Evolutionary conservation across 768 basidiomycete species (phyloP).

Genomic region (Rossbeevera mucosa): DNA sequence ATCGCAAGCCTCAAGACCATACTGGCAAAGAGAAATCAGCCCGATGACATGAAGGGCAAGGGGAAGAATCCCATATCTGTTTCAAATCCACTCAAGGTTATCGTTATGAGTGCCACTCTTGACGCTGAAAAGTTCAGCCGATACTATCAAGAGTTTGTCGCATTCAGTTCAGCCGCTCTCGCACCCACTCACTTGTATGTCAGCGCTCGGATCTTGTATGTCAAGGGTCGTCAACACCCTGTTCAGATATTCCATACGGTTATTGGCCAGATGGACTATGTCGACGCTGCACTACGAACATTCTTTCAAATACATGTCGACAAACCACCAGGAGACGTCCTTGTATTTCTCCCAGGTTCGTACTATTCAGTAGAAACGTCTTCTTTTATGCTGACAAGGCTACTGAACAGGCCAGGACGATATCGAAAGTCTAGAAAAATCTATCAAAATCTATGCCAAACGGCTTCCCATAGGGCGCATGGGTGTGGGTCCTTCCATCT

Average conservation of each 20-base stretch:
- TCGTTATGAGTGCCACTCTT: slow-evolving; percentile 97
- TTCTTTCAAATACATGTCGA: slow-evolving; percentile 92
- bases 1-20: slow-evolving; percentile 87
- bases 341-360: slow-evolving; percentile 87
- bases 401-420: slow-evolving; percentile 78
- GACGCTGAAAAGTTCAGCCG: slow-evolving; percentile 92
- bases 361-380: background rate
- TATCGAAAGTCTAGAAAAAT: slow-evolving; percentile 81
- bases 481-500: slow-evolving; percentile 37
- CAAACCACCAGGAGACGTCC: slow-evolving; percentile 77
- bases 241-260: slow-evolving; percentile 81
- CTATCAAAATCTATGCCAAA: slow-evolving; percentile 63
- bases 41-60: slow-evolving; percentile 42
- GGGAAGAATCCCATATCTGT: slow-evolving; percentile 33
- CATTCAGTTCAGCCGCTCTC: background rate
- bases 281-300: slow-evolving; percentile 85
- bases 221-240: slow-evolving; percentile 90
- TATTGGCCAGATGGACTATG: slow-evolving; percentile 73
- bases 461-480: slow-evolving; percentile 58
- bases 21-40: slow-evolving; percentile 56
- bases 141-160: slow-evolving; percentile 76
- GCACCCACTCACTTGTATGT: slow-evolving; percentile 3
- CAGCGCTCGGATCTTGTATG: slow-evolving; percentile 84
- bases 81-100: slow-evolving; percentile 74
- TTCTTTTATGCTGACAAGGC: background rate